Base-by-base conservation (phyloP, 176 grass and related monocot genomes). In the Bolboschoenus planiculmis region DNA sequence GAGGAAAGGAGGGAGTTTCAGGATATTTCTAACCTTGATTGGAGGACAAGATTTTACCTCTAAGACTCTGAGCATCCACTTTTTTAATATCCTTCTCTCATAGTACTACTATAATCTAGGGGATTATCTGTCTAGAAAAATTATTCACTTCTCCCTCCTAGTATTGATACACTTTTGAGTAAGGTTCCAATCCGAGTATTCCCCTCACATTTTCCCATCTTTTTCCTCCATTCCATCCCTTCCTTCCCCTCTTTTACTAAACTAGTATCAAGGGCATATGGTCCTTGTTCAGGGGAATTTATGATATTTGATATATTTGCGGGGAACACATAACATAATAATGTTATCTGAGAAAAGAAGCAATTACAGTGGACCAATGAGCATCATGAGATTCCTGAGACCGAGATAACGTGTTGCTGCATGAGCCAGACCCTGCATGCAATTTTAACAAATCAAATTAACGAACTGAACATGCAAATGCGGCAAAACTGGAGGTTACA, bases 281-380 rank as follows among this genome's bases (percentile, higher is more conserved):
- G 15, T 75, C 43, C 2, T 51, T 40, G 18, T 76, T 76, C 71
- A 50, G 43, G 46, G 18, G 72, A 30, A 50, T 5, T 5, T 76
- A 76, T 50, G 46, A 30, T 31, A 76, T 50, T 31, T 16, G 27
- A 51, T 20, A 76, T 51, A 33, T 33, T 76, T 76, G 44, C 6
- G 24, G 4, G 9, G 6, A 50, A 76, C 24, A 18, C 43, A 51
- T 76, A 26, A 51, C 18, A 76, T 76, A 18, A 76, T 7, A 50
- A 51, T 75, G 26, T 65, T 62, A 21, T 84, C 48, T 53, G 42
- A 70, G 66, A 60, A n/a, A 85, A 78, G 31, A 54, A 88, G 83
- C 42, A 83, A 50, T 83, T 95, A 95, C 96, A 95, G 62, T 64
- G 92, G 92, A 85, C 96, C 96, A 86, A 98, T 78, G 76, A 98